Percentiles rank a stretch among this genome's conserved stretches.
Evolutionary conservation across 1,284 basidiomycete species (phyloP).

Genomic region (Leccinum huronense): DNA sequence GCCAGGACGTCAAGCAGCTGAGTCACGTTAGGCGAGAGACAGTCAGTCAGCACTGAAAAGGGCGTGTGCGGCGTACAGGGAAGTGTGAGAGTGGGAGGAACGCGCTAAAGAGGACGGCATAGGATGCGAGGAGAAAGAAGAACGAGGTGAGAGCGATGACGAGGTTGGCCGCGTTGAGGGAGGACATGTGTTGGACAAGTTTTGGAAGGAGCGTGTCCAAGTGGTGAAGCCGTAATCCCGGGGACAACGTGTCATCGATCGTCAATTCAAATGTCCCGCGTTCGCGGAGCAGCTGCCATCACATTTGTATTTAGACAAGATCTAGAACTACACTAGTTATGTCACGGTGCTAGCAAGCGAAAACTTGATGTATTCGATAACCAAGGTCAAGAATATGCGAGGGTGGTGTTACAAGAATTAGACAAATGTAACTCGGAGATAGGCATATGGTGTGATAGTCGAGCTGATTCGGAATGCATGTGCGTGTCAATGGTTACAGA

Average conservation of each 20-base stretch:
- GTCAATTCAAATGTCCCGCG: conserved; percentile 4
- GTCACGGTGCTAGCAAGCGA: conserved; percentile 16
- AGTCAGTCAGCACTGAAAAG: neutral
- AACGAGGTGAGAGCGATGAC: conserved; percentile 47
- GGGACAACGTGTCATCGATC: conserved; percentile 21
- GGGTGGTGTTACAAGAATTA: conserved; percentile 36
- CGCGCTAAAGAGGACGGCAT: conserved; percentile 64
- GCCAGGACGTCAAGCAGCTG: conserved; percentile 65
- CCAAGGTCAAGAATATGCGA: conserved; percentile 12
- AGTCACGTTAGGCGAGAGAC: conserved; percentile 14
- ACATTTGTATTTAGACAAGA: conserved; percentile 23
- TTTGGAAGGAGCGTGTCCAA: conserved; percentile 16
- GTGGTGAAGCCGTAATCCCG: conserved; percentile 34
- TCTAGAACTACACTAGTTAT: conserved; percentile 33
- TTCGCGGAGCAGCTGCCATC: conserved; percentile 14
- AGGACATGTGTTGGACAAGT: conserved; percentile 22
- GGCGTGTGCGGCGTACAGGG: conserved; percentile 40
- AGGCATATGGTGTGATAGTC: conserved; percentile 27
- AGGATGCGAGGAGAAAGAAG: conserved; percentile 59
- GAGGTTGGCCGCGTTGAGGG: conserved; percentile 46
- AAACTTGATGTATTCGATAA: conserved; percentile 21
- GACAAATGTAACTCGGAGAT: conserved; percentile 23
- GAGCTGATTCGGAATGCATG: conserved; percentile 26
- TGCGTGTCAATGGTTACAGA: conserved; percentile 25
- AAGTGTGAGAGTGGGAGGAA: conserved; percentile 55